Conservation (phyloP, 257 asterid species). For the Perilla frutescens region DNA sequence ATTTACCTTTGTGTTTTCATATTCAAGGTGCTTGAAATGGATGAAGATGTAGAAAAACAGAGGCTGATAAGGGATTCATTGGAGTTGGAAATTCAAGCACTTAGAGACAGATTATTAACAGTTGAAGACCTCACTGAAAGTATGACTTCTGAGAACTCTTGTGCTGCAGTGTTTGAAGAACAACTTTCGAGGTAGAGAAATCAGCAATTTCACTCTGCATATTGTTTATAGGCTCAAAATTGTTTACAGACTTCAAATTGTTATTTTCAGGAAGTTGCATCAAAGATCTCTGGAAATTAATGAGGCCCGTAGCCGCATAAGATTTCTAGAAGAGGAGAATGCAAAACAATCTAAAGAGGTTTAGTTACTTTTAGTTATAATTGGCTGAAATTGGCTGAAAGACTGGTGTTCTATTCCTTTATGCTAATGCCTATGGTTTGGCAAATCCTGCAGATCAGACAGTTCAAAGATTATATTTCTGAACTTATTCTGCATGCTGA, state of each 20-base stretch:
- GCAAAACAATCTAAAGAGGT: slow-evolving; percentile 72
- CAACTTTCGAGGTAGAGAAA: slow-evolving; percentile 58
- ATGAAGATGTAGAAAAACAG: slow-evolving; percentile 71
- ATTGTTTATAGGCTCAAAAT: slow-evolving; percentile 26
- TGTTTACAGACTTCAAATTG: slow-evolving; percentile 18
- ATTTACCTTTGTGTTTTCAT: slow-evolving; percentile 29
- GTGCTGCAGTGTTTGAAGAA: slow-evolving; percentile 46
- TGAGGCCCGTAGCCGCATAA: slow-evolving; percentile 55
- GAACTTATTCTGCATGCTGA: slow-evolving; percentile 85
- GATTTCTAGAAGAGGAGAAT: slow-evolving; percentile 68
- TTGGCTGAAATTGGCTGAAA: slow-evolving; percentile 22
- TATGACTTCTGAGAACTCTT: slow-evolving; percentile 54
- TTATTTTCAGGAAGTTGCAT: slow-evolving; percentile 49
- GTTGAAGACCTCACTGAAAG: slow-evolving; percentile 73
- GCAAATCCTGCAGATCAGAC: slow-evolving; percentile 61
- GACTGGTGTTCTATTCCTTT: neutral
- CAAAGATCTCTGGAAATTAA: slow-evolving; percentile 51
- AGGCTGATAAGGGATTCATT: slow-evolving; percentile 58
- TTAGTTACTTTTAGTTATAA: slow-evolving; percentile 28
- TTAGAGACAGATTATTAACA: slow-evolving; percentile 62
- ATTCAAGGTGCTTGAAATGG: slow-evolving; percentile 81
- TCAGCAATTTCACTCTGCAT: slow-evolving; percentile 23
- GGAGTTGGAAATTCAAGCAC: slow-evolving; percentile 71
- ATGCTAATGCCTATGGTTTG: slow-evolving; percentile 36
- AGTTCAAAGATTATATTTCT: slow-evolving; percentile 66